A percentile compares a stretch with the other conserved stretches of the same genome.
Evolutionary conservation across 192 early-diverging fungal genomes (phyloP).

Genomic region (Spinellus fusiger): DNA sequence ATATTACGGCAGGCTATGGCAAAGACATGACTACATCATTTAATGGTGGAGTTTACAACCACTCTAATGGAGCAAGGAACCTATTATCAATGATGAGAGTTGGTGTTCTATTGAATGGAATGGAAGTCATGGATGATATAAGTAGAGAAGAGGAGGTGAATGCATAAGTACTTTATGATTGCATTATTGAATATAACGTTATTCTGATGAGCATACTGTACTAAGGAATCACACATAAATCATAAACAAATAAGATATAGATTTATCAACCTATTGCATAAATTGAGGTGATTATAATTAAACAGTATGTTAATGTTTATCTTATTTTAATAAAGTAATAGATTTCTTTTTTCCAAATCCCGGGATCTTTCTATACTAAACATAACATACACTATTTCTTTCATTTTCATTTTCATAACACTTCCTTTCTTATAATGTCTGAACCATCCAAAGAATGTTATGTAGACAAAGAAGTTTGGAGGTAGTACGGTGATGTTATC

Average conservation of each 20-base stretch:
- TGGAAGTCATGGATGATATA: constrained; percentile 34
- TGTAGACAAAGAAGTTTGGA: too few species aligned
- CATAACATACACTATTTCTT: too few species aligned
- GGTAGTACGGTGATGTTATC: too few species aligned
- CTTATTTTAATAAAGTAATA: neutral
- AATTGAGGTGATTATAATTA: too few species aligned
- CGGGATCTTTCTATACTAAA: neutral
- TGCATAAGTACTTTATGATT: neutral
- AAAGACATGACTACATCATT: constrained; percentile 82
- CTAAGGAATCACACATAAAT: too few species aligned
- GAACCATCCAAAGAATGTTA: neutral
- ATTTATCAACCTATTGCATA: too few species aligned
- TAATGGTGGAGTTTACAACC: constrained; percentile 88
- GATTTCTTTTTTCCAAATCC: neutral
- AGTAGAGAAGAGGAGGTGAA: neutral
- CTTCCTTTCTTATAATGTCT: too few species aligned
- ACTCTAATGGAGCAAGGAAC: constrained; percentile 84
- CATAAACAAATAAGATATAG: too few species aligned
- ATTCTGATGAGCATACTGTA: too few species aligned
- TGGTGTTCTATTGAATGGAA: constrained; percentile 54
- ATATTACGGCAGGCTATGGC: constrained; percentile 67
- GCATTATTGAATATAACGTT: too few species aligned
- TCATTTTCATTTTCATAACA: too few species aligned
- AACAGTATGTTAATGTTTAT: neutral
- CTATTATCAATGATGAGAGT: constrained; percentile 70